A percentile compares a stretch with the other conserved stretches of the same genome.
These are phyloP conservation scores for Polytolypa hystricis DNA, from an alignment of 2,329 filamentous ascomycete species.

Conservation along the genomic window DNA sequence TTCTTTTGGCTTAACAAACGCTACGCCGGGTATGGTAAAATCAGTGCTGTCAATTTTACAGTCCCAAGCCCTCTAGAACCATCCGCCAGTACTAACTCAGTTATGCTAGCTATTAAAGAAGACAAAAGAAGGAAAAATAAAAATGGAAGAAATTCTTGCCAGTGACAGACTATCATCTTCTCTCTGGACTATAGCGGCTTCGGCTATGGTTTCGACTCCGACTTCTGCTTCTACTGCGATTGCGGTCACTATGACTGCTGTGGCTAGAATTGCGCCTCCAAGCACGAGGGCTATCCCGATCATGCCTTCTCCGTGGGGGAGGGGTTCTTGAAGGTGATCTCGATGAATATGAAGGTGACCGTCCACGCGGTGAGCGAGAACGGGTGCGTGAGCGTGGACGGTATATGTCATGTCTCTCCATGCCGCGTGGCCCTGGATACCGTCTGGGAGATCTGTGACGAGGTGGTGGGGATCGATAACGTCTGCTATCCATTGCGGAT, in stretches of 20 bases:
- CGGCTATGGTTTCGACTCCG: conserved; percentile 37
- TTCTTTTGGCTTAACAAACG: no score
- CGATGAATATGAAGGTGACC: conserved; percentile 27
- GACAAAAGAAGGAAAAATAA: no score
- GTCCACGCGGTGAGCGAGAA: conserved; percentile 26
- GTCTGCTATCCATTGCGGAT: conserved; percentile 15
- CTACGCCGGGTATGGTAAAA: no score
- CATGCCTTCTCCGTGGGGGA: conserved; percentile 26
- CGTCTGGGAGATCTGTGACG: conserved; percentile 22
- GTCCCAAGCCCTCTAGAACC: no score
- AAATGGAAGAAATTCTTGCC: no score
- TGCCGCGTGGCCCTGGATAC: conserved; percentile 26
- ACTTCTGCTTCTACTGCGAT: conserved; percentile 43
- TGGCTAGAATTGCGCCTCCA: conserved; percentile 51
- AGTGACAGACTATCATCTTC: no score
- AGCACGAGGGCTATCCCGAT: conserved; percentile 25
- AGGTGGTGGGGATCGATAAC: conserved; percentile 24
- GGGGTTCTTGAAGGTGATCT: conserved; percentile 33
- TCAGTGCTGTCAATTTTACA: no score
- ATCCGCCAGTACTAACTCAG: no score
- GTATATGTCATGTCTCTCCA: conserved; percentile 45
- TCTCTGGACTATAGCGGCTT: conserved; percentile 15
- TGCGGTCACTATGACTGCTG: conserved; percentile 42
- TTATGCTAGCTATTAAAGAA: no score
- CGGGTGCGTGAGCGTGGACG: conserved; percentile 49